These are phyloP conservation scores for Stevia rebaudiana DNA, from an alignment of 140 eudicot species.

Conservation along the genomic window DNA sequence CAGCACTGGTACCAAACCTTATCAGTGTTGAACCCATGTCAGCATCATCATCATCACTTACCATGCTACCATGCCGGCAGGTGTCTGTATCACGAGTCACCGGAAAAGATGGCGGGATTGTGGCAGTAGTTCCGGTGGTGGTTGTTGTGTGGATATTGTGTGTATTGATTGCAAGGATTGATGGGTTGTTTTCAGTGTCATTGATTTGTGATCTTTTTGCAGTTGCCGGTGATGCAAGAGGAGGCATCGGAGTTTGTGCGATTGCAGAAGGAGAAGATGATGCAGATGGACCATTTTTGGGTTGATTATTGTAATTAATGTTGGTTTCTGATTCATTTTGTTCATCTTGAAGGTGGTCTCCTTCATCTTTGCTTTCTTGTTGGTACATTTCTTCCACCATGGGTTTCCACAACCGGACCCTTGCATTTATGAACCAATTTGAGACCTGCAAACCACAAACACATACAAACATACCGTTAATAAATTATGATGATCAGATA, in stretches of 20 bases:
- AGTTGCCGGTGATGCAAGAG: slow-evolving; percentile 16
- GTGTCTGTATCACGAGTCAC: not conserved
- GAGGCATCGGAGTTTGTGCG: slow-evolving; percentile 47
- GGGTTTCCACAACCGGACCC: slow-evolving; percentile 93
- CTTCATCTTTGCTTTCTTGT: slow-evolving; percentile 49
- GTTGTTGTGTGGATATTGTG: slow-evolving; percentile 41
- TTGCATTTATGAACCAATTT: slow-evolving; percentile 86
- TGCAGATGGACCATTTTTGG: slow-evolving; percentile 23
- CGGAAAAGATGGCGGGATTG: not conserved
- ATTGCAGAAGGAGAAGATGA: slow-evolving; percentile 23
- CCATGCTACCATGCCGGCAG: not conserved
- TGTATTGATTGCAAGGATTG: slow-evolving; percentile 39
- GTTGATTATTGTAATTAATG: slow-evolving; percentile 14
- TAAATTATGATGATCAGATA: slow-evolving; percentile 8
- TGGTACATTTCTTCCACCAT: slow-evolving; percentile 90
- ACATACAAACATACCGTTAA: not conserved
- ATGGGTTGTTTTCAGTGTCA: slow-evolving; percentile 49
- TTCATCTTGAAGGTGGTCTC: not conserved
- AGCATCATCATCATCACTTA: not conserved
- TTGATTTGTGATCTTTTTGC: slow-evolving; percentile 40
- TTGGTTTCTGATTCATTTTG: not conserved
- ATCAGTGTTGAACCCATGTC: slow-evolving; percentile 49
- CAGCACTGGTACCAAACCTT: slow-evolving; percentile 61
- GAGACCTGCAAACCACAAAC: slow-evolving; percentile 49
- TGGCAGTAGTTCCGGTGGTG: not conserved